These are phyloP conservation scores for Penicillium frequentans DNA, from an alignment of 2,329 filamentous ascomycete genomes.

Conservation along the genomic window DNA sequence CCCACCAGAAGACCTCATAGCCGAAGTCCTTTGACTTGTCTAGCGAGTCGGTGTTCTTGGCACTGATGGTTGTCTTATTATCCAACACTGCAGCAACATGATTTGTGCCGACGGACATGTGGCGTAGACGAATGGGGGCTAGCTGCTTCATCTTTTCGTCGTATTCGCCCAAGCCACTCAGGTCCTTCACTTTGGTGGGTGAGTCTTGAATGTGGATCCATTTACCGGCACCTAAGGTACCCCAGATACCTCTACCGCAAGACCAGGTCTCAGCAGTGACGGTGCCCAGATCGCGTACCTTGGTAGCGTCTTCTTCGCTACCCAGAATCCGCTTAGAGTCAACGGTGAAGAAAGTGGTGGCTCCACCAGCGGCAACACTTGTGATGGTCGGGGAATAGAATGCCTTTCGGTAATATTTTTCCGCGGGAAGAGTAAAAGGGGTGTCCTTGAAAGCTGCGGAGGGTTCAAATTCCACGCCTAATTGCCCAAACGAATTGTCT, in stretches of 20 bases:
- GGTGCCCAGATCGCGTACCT: constrained; percentile 50
- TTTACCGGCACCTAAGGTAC: constrained; percentile 77
- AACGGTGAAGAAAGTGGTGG: constrained; percentile 83
- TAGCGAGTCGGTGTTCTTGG: constrained; percentile 51
- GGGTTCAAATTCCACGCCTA: constrained; percentile 73
- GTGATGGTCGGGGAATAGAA: constrained; percentile 67
- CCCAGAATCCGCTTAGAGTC: constrained; percentile 66
- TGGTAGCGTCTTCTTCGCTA: constrained; percentile 44
- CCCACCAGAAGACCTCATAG: constrained; percentile 88
- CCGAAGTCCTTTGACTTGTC: constrained; percentile 82
- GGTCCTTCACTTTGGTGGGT: constrained; percentile 76
- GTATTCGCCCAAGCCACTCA: constrained; percentile 84
- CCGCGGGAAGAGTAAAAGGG: constrained; percentile 69
- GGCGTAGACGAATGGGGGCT: constrained; percentile 74
- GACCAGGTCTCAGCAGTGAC: constrained; percentile 79
- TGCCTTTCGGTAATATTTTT: constrained; percentile 69
- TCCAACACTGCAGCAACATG: constrained; percentile 82
- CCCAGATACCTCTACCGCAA: constrained; percentile 81
- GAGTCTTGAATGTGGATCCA: constrained; percentile 84
- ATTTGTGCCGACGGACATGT: constrained; percentile 72
- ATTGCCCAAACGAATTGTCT: constrained; percentile 86
- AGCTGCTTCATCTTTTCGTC: constrained; percentile 69
- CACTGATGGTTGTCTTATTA: constrained; percentile 70
- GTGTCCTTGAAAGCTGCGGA: constrained; percentile 64
- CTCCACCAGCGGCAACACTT: constrained; percentile 78